Conservation (phyloP, 2,329 filamentous ascomycete species). For the Falciphora oryzae region DNA sequence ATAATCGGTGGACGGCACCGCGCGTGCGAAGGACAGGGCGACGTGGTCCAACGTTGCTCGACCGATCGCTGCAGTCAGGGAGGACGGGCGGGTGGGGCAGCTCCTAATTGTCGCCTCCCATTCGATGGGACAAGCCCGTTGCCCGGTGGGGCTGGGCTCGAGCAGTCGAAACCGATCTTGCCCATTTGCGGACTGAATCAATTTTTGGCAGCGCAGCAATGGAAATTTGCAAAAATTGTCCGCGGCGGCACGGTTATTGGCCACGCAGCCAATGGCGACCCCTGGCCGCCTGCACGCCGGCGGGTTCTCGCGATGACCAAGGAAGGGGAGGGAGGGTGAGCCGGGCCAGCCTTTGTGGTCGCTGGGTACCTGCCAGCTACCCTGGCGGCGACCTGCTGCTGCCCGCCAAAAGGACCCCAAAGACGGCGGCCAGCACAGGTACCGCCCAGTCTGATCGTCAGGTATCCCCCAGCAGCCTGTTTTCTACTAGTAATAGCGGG, state of each 20-base stretch:
- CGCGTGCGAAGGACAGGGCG: background rate
- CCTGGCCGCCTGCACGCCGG: background rate
- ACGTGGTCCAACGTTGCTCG: slow-evolving; percentile 1
- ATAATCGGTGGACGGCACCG: background rate
- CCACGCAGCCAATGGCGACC: background rate
- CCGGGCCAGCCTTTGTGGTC: too few species aligned
- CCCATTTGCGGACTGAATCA: slow-evolving; percentile 8
- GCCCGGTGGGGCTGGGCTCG: slow-evolving; percentile 3
- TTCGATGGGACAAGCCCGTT: background rate
- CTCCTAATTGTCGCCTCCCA: background rate
- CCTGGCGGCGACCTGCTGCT: background rate
- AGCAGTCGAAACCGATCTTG: slow-evolving; percentile 13
- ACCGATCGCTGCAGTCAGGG: background rate
- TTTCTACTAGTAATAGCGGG: slow-evolving; percentile 11
- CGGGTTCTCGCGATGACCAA: slow-evolving; percentile 1
- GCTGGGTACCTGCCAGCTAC: background rate
- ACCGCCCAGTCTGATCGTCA: background rate
- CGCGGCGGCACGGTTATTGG: slow-evolving; percentile 13
- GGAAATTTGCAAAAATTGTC: slow-evolving; percentile 14
- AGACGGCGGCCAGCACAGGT: background rate
- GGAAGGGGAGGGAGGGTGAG: background rate
- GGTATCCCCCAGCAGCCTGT: background rate
- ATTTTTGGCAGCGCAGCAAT: slow-evolving; percentile 10
- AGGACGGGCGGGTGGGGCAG: background rate
- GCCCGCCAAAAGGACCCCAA: background rate